Evolutionary conservation across 148 eudicot genomes (phyloP).

Genomic region (Chenopodium formosanum): DNA sequence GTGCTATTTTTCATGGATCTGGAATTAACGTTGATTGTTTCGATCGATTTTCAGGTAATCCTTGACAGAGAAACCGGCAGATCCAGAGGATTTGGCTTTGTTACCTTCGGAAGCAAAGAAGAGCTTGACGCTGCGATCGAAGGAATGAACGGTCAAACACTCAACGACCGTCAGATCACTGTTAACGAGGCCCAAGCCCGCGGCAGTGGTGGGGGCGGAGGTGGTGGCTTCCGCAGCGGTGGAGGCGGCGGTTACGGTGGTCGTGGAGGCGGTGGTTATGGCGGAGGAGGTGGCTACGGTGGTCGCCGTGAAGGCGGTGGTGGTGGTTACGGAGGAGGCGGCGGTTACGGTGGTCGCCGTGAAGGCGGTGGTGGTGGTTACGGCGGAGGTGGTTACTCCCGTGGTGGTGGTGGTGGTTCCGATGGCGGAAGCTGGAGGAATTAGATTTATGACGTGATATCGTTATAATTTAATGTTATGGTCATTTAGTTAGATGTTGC

Average conservation of each 20-base stretch:
- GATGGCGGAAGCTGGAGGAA: conserved; percentile 51
- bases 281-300: conserved; percentile 22
- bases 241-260: conserved; percentile 22
- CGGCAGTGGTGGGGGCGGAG: conserved; percentile 34
- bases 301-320: conserved; percentile 20
- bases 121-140: neutral
- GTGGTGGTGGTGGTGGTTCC: neutral
- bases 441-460: conserved; percentile 3
- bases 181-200: conserved; percentile 56
- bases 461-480: neutral
- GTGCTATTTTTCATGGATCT: neutral
- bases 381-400: neutral
- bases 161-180: neutral
- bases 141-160: neutral
- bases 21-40: conserved; percentile 6
- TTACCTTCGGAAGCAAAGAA: neutral
- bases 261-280: neutral
- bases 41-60: neutral
- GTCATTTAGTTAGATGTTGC: neutral
- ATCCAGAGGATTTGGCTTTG: neutral
- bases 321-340: conserved; percentile 15
- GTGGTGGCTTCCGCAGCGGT: conserved; percentile 19
- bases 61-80: conserved; percentile 65
- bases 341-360: conserved; percentile 15
- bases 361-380: conserved; percentile 1